Conservation (phyloP, 2,329 filamentous ascomycete genomes). For the Pseudogymnoascus sp. region DNA sequence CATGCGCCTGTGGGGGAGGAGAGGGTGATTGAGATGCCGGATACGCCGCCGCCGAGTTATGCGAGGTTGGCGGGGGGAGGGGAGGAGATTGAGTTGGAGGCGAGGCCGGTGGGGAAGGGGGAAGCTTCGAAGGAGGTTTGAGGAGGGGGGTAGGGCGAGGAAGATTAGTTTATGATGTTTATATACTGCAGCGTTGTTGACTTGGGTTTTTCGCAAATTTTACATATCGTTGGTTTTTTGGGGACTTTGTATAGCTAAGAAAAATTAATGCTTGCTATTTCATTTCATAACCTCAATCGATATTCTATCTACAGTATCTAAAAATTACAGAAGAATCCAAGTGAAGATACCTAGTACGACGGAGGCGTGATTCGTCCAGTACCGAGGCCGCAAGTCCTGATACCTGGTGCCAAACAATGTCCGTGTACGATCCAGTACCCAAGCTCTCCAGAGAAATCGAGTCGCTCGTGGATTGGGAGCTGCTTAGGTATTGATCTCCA, state of each 20-base stretch:
- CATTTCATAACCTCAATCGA: too few species aligned
- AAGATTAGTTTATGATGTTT: background rate
- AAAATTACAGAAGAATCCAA: too few species aligned
- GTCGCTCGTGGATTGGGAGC: background rate
- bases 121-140: background rate
- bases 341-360: too few species aligned
- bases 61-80: background rate
- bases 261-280: background rate
- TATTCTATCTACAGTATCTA: too few species aligned
- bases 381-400: too few species aligned
- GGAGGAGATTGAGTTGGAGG: background rate
- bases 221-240: background rate
- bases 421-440: background rate
- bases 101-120: background rate
- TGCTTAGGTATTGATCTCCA: background rate
- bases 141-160: background rate
- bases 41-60: background rate
- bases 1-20: background rate
- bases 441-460: background rate
- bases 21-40: background rate
- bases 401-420: too few species aligned
- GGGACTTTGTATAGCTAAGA: background rate
- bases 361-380: too few species aligned
- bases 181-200: background rate
- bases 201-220: background rate